Evolutionary conservation across 1,139 yeast genomes (phyloP).

Genomic region (Hyphopichia fennica): DNA sequence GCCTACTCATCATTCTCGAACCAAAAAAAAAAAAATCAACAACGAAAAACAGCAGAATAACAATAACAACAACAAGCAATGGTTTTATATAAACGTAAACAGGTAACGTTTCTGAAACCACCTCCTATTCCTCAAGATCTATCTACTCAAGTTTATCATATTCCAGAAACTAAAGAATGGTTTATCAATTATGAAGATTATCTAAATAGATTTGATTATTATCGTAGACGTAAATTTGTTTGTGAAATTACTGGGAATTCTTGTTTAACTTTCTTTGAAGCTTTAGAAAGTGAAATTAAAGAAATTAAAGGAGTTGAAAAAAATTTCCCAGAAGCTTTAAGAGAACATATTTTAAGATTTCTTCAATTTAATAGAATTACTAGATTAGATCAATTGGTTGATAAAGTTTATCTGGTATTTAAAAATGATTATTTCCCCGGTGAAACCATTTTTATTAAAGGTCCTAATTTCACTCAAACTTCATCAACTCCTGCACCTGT

Average conservation of each 20-base stretch:
- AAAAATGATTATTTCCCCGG: conserved; percentile 91
- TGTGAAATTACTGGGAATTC: conserved; percentile 97
- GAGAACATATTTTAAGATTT: conserved; percentile 84
- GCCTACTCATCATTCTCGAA: too few species aligned
- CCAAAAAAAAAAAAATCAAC: background rate
- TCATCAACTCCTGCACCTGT: background rate
- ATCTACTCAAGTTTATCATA: conserved; percentile 65
- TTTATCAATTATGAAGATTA: conserved; percentile 75
- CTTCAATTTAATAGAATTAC: conserved; percentile 84
- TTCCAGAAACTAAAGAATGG: conserved; percentile 88
- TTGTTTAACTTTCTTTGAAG: conserved; percentile 87
- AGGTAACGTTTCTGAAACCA: conserved; percentile 58
- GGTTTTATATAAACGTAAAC: conserved; percentile 76
- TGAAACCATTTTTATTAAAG: conserved; percentile 70
- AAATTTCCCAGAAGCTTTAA: conserved; percentile 85
- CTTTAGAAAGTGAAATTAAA: conserved; percentile 67
- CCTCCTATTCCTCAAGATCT: conserved; percentile 55
- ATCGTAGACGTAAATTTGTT: conserved; percentile 74
- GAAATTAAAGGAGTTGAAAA: conserved; percentile 74
- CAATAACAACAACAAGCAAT: conserved; percentile 22
- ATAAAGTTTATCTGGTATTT: conserved; percentile 73
- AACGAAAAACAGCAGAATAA: background rate
- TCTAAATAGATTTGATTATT: conserved; percentile 67
- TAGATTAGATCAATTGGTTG: conserved; percentile 83
- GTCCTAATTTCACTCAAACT: conserved; percentile 11